phyloP scores from a whole-genome alignment of 2,329 filamentous ascomycete species.

The Tolypocladium capitatum region DNA sequence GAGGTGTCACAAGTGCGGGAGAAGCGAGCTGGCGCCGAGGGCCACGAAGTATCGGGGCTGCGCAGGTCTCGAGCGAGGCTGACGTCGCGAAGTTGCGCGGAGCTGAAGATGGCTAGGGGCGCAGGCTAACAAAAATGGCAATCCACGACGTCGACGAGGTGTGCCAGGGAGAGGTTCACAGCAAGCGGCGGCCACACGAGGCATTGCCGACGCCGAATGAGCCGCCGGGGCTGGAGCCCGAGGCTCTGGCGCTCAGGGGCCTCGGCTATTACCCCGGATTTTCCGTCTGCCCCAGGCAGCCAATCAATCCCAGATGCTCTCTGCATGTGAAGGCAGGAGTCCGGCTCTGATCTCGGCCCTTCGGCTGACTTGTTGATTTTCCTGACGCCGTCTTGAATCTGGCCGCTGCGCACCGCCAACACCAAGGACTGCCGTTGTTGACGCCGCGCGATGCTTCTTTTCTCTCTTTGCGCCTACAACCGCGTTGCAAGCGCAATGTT shows the following conservation, averaged over 20 bases:
- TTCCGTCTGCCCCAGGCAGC: too few species aligned
- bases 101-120: not conserved
- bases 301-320: too few species aligned
- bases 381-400: too few species aligned
- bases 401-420: too few species aligned
- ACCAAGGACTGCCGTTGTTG: not conserved
- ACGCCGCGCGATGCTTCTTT: not conserved
- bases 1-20: not conserved
- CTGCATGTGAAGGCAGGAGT: not conserved
- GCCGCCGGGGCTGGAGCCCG: slow-evolving; percentile 5
- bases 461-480: too few species aligned
- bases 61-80: not conserved
- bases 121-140: not conserved
- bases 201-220: too few species aligned
- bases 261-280: too few species aligned
- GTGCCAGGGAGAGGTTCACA: not conserved
- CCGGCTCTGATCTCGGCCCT: too few species aligned
- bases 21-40: too few species aligned
- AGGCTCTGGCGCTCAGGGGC: slow-evolving; percentile 8
- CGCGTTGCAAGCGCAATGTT: too few species aligned
- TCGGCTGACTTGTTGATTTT: too few species aligned
- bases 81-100: not conserved
- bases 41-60: not conserved
- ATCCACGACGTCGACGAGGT: not conserved
- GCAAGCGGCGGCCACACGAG: not conserved